Percentiles rank a stretch among this genome's conserved stretches.
These are phyloP conservation scores for Pseudogymnoascus sp. DNA, from an alignment of 2,329 filamentous ascomycete genomes.

Conservation along the genomic window DNA sequence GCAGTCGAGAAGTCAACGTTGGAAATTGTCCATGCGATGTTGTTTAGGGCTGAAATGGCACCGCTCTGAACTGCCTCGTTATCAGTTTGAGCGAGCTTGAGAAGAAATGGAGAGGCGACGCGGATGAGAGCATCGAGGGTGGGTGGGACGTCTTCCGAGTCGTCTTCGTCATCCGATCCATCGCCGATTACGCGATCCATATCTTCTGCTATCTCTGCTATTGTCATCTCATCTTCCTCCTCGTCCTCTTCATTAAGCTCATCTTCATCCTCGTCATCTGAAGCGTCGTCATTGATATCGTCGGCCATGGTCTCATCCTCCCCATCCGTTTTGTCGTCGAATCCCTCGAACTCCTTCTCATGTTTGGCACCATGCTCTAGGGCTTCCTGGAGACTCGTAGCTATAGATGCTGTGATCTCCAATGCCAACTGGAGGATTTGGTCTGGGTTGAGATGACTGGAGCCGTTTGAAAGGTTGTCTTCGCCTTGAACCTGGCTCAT, in stretches of 20 bases:
- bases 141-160: slow-evolving; percentile 24
- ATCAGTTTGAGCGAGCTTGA: slow-evolving; percentile 25
- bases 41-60: slow-evolving; percentile 56
- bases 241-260: slow-evolving; percentile 32
- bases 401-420: slow-evolving; percentile 58
- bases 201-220: slow-evolving; percentile 53
- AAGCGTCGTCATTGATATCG: slow-evolving; percentile 31
- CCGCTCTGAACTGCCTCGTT: slow-evolving; percentile 41
- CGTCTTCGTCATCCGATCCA: slow-evolving; percentile 28
- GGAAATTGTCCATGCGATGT: slow-evolving; percentile 60
- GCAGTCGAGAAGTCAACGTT: slow-evolving; percentile 51
- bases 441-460: slow-evolving; percentile 22
- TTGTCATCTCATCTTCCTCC: slow-evolving; percentile 46
- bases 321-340: slow-evolving; percentile 30
- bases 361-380: slow-evolving; percentile 38
- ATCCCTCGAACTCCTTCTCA: slow-evolving; percentile 33
- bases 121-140: slow-evolving; percentile 26
- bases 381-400: slow-evolving; percentile 49
- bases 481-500: slow-evolving; percentile 21
- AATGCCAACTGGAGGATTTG: slow-evolving; percentile 40
- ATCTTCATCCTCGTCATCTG: slow-evolving; percentile 34
- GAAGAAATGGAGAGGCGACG: slow-evolving; percentile 24
- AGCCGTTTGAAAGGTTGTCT: slow-evolving; percentile 17
- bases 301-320: slow-evolving; percentile 35
- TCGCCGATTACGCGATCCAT: slow-evolving; percentile 56